Percentiles rank a stretch among this genome's conserved stretches.
Conservation (phyloP, 257 asterid species). For the Nicotiana benthamiana region DNA sequence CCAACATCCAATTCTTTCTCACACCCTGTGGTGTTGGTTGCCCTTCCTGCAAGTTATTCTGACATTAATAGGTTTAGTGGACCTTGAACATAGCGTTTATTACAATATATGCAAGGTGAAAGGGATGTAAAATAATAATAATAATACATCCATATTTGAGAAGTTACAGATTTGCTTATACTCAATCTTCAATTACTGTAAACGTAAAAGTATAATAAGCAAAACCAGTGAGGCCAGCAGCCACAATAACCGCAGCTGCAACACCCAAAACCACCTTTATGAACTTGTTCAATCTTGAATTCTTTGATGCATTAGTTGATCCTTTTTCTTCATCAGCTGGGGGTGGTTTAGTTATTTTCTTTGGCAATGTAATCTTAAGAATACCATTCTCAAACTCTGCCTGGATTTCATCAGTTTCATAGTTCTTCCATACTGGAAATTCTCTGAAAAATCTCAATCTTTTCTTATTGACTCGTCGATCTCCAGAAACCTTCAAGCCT, state of each 20-base stretch:
- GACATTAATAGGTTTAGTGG: no score
- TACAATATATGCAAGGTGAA: no score
- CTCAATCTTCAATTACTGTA: no score
- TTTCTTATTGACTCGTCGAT: conserved; percentile 14
- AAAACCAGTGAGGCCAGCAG: neutral
- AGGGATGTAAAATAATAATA: no score
- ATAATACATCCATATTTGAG: no score
- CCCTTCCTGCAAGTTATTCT: no score
- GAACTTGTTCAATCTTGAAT: no score
- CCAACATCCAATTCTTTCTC: no score
- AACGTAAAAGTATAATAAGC: neutral
- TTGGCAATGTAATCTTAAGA: conserved; percentile 36
- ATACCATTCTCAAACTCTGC: conserved; percentile 27
- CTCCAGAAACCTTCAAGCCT: conserved; percentile 36
- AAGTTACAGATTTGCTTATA: no score
- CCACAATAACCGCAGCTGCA: neutral
- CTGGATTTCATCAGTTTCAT: conserved; percentile 26
- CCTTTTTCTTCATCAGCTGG: neutral
- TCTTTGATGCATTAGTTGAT: neutral
- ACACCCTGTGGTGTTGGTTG: no score
- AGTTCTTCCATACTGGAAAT: conserved; percentile 21
- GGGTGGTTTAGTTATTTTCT: neutral
- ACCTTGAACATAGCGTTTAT: no score
- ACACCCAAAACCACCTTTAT: neutral
- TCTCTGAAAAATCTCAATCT: conserved; percentile 29